Evolutionary conservation across 2,329 filamentous ascomycete genomes (phyloP), one percentile per base, ranked within the genome.

Genomic region (Dactylellina sp.): DNA sequence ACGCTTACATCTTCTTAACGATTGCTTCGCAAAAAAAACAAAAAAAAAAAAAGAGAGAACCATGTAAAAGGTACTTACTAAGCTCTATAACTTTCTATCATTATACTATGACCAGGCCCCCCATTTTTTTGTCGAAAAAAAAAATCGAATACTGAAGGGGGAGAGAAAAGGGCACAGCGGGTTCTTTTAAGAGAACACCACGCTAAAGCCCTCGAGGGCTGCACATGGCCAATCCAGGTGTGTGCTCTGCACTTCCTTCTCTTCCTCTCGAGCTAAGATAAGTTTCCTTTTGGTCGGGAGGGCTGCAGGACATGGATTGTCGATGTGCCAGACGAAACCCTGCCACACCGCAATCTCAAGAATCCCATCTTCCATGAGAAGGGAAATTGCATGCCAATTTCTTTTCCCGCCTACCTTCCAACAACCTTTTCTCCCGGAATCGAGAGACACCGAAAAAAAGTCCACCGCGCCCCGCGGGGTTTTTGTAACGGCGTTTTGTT

Each of bases 361-460:
- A 74, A 74, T 74, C 70, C 70, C 70, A 74, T 74, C 59, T 60
- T 72, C 37, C 49, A 49, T 40, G 35, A 66, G 70, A 61, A 72
- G 53, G 70, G 70, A 74, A 74, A 74, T 74, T 74, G 70, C 70
- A 74, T 74, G 70, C 61, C 70, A 74, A 74, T 74, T 74, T 74
- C 70, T 65, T 74, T 66, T 56, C 44, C 47, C 20, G 47, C 35
- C 25, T 20, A 35, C 46, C 25, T 62, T 56, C 32, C 16, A 40
- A 44, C 57, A 53, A 57, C 63, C 46, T 25, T 65, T 68, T 50
- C 28, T 24, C 44, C 32, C 44, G n/a, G n/a, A n/a, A n/a, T 40
- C 18, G 25, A 64, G 52, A 59, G 35, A 63, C 42, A 55, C 16
- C 18, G 52, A 53, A 35, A 57, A 55, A 32, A 52, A 50, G 24